Conservation (phyloP, 345 rosid genomes). For the Luvunga scandens region DNA sequence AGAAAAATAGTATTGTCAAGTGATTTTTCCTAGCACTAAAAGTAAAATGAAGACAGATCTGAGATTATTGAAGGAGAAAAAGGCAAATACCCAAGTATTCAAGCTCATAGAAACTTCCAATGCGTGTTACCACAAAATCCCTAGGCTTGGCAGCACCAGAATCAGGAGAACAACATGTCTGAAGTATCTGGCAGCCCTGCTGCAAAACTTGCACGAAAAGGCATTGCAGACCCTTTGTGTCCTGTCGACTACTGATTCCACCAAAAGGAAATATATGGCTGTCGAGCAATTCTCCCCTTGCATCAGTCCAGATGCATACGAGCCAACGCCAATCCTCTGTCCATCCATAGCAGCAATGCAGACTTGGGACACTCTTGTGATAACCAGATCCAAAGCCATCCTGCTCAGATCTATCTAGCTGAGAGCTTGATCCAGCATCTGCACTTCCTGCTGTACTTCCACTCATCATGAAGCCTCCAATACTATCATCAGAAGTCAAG, state of each 20-base stretch:
- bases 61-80: slow-evolving; percentile 9
- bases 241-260: slow-evolving; percentile 99
- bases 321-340: slow-evolving; percentile 99
- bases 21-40: not conserved
- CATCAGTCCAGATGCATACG: slow-evolving; percentile 99
- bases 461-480: slow-evolving; percentile 57
- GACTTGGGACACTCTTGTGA: slow-evolving; percentile 70
- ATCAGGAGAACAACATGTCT: slow-evolving; percentile 82
- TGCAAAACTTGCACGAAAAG: slow-evolving; percentile 95
- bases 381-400: slow-evolving; percentile 47
- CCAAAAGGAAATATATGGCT: slow-evolving; percentile 96
- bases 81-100: slow-evolving; percentile 75
- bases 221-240: slow-evolving; percentile 97
- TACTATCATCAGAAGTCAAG: slow-evolving; percentile 58
- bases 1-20: not conserved
- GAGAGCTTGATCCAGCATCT: slow-evolving; percentile 66
- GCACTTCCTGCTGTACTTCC: slow-evolving; percentile 54
- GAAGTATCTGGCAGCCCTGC: slow-evolving; percentile 97
- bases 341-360: slow-evolving; percentile 99
- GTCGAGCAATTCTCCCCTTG: slow-evolving; percentile 97
- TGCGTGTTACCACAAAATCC: slow-evolving; percentile 86
- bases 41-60: not conserved
- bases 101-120: slow-evolving; percentile 93
- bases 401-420: slow-evolving; percentile 62
- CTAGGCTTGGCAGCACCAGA: slow-evolving; percentile 74